Evolutionary conservation across 1,139 yeast species (phyloP).

Genomic region (Scheffersomyces illinoinensis): DNA sequence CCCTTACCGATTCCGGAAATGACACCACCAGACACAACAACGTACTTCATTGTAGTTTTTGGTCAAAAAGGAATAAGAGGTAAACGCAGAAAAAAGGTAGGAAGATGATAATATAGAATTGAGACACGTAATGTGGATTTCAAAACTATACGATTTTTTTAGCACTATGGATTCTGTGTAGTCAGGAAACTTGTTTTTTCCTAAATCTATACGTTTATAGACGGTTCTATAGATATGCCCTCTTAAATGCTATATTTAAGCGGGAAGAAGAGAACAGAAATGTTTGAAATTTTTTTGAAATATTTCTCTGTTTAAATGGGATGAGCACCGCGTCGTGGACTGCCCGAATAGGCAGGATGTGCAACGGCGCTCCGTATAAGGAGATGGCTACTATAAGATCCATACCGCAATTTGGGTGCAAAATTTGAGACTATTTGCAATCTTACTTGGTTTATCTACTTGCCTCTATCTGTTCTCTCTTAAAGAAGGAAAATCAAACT

Average conservation of each 20-base stretch:
- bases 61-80: constrained; percentile 1
- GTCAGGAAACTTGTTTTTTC: not conserved
- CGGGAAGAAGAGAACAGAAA: constrained; percentile 39
- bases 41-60: constrained; percentile 77
- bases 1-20: constrained; percentile 99
- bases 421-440: not conserved
- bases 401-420: not conserved
- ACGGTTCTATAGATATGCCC: constrained; percentile 33
- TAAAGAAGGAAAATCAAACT: no score
- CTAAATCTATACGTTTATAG: not conserved
- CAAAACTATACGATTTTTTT: not conserved
- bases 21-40: constrained; percentile 98
- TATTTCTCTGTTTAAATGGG: not conserved
- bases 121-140: not conserved
- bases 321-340: not conserved
- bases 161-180: not conserved
- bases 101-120: not conserved
- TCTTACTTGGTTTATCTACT: not conserved
- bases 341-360: not conserved
- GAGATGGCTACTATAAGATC: not conserved
- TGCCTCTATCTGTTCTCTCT: not conserved
- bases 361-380: not conserved
- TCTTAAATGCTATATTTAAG: constrained; percentile 48
- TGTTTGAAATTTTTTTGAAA: not conserved
- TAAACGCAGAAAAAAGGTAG: not conserved